Evolutionary conservation across 2,329 filamentous ascomycete species (phyloP).

Genomic region (Alternaria tenuissima): DNA sequence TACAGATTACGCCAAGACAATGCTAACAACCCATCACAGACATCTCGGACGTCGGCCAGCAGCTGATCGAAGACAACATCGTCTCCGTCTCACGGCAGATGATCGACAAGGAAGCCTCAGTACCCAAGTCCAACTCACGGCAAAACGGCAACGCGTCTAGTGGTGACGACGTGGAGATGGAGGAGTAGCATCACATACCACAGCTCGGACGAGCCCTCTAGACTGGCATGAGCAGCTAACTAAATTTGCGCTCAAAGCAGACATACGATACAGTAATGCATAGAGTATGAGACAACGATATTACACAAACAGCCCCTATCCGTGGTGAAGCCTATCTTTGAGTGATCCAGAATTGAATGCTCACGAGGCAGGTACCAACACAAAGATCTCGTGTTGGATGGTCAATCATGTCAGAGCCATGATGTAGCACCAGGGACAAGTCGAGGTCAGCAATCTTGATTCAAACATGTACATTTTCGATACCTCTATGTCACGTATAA

Average conservation of each 20-base stretch:
- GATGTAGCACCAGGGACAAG: not conserved
- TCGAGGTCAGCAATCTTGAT: not conserved
- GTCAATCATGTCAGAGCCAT: not conserved
- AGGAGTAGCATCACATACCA: constrained; percentile 9
- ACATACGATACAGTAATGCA: constrained; percentile 22
- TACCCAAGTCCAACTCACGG: constrained; percentile 64
- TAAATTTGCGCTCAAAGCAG: not conserved
- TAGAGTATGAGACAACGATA: constrained; percentile 24
- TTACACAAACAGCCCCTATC: not conserved
- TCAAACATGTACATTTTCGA: not conserved
- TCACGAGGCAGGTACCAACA: not conserved
- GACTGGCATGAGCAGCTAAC: not conserved
- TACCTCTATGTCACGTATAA: not conserved
- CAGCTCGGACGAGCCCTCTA: not conserved
- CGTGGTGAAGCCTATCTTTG: not conserved
- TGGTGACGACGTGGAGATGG: constrained; percentile 44
- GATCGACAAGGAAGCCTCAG: constrained; percentile 98
- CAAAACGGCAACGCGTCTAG: constrained; percentile 38
- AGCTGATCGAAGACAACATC: constrained; percentile 99
- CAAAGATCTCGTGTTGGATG: not conserved
- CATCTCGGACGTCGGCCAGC: constrained; percentile 93
- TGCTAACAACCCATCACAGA: constrained; percentile 57
- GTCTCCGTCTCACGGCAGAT: constrained; percentile 98
- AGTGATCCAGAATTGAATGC: not conserved
- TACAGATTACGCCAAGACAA: not conserved